Conservation (phyloP, 2,329 filamentous ascomycete species). For the Ophiostoma montium region DNA sequence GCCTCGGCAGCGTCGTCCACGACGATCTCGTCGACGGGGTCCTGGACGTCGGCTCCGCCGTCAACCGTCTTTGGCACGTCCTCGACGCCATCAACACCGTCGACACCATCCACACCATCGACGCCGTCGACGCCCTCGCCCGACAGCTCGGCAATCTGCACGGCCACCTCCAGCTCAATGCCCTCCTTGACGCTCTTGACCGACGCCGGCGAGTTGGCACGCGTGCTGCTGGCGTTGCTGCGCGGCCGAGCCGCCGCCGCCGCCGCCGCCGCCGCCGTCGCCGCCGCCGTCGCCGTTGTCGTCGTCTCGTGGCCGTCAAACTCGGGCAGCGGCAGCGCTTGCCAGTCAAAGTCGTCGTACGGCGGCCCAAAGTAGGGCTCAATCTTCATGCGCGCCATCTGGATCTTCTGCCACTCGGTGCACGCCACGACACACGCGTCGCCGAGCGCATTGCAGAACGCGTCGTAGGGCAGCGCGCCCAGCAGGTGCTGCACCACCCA, state of each 20-base stretch:
- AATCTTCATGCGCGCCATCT: slow-evolving; percentile 20
- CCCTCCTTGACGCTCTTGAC: neutral
- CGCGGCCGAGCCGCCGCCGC: slow-evolving; percentile 4
- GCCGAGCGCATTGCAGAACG: slow-evolving; percentile 19
- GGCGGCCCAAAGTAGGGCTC: slow-evolving; percentile 24
- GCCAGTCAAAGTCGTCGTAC: slow-evolving; percentile 23
- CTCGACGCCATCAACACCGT: neutral
- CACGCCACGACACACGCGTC: slow-evolving; percentile 18
- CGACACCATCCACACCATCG: neutral
- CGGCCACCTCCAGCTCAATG: neutral
- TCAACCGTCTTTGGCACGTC: no score
- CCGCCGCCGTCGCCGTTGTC: neutral
- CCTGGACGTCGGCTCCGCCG: neutral
- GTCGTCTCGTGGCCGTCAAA: slow-evolving; percentile 9
- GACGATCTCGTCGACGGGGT: neutral
- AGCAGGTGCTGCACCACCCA: slow-evolving; percentile 22
- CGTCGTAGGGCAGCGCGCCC: slow-evolving; percentile 19
- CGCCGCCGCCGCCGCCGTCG: neutral
- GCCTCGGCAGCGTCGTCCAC: neutral
- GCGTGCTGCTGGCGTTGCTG: neutral
- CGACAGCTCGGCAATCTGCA: neutral
- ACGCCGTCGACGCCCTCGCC: neutral
- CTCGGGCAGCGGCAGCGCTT: slow-evolving; percentile 21
- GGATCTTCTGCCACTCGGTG: slow-evolving; percentile 21
- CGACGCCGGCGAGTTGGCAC: neutral